Conservation (phyloP, 768 basidiomycete genomes). For the Russula abietina region DNA sequence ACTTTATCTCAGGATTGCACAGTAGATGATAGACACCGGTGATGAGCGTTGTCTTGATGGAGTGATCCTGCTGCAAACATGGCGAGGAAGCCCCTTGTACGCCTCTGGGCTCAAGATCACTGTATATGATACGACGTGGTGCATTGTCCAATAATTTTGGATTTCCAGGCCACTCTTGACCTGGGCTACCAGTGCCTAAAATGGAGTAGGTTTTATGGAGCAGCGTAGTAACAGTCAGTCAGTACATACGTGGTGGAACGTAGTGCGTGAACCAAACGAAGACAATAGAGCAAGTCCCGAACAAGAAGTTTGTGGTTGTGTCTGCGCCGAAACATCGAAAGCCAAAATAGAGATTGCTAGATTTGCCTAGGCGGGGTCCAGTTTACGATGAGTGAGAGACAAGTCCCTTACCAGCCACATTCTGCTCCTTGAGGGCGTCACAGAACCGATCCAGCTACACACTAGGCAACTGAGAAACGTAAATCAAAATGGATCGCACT, state of each 20-base stretch:
- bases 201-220: not conserved
- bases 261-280: slow-evolving; percentile 3
- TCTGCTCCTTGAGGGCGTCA: slow-evolving; percentile 2
- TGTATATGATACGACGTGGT: slow-evolving; percentile 15
- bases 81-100: not conserved
- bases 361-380: slow-evolving; percentile 6
- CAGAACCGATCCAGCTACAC: slow-evolving; percentile 34
- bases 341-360: slow-evolving; percentile 37
- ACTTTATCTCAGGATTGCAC: slow-evolving; percentile 5
- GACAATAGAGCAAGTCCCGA: slow-evolving; percentile 28
- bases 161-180: not conserved
- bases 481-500: slow-evolving; percentile 23
- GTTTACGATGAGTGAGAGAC: not conserved
- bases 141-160: slow-evolving; percentile 4
- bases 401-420: slow-evolving; percentile 4
- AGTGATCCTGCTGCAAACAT: slow-evolving; percentile 18
- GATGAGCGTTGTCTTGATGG: slow-evolving; percentile 14
- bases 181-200: slow-evolving; percentile 5
- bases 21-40: slow-evolving; percentile 8
- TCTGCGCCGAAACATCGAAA: slow-evolving; percentile 41
- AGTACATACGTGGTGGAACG: slow-evolving; percentile 1
- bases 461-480: not conserved
- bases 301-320: slow-evolving; percentile 40
- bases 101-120: slow-evolving; percentile 7
- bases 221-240: not conserved